Evolutionary conservation across 768 basidiomycete species (phyloP).

Genomic region (Cystobasidium ongulense): DNA sequence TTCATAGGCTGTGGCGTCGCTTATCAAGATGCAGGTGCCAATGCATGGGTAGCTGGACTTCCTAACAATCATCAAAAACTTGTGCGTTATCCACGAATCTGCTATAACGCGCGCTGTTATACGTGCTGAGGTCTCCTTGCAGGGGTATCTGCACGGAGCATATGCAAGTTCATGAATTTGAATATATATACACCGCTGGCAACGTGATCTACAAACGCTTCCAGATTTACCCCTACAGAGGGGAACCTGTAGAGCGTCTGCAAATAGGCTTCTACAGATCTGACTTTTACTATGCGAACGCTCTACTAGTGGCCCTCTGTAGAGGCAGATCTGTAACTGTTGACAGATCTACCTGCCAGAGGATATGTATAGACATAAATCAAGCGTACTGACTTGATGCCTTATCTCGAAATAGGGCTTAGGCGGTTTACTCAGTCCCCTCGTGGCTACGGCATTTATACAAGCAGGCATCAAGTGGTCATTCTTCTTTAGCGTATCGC

Average conservation of each 20-base stretch:
- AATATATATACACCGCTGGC: neutral
- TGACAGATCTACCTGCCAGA: no score
- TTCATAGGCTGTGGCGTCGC: neutral
- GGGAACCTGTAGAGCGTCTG: neutral
- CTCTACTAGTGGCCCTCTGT: no score
- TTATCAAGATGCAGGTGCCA: conserved; percentile 19
- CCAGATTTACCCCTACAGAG: no score
- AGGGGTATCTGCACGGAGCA: conserved; percentile 22
- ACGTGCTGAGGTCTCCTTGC: no score
- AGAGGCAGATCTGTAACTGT: no score
- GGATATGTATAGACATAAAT: no score
- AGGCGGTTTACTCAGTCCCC: neutral
- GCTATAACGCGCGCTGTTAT: no score
- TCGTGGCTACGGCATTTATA: conserved; percentile 24
- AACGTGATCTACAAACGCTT: no score
- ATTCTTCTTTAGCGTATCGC: conserved; percentile 17
- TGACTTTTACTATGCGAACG: no score
- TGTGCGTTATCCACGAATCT: neutral
- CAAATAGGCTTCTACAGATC: no score
- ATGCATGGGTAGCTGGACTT: conserved; percentile 1
- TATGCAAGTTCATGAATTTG: neutral
- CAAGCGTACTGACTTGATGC: no score
- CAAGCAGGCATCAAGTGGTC: conserved; percentile 9
- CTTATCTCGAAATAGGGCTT: no score
- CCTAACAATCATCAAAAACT: conserved; percentile 6